Evolutionary conservation across 1,284 basidiomycete genomes (phyloP).

Genomic region (Xerocomus minutiporus): DNA sequence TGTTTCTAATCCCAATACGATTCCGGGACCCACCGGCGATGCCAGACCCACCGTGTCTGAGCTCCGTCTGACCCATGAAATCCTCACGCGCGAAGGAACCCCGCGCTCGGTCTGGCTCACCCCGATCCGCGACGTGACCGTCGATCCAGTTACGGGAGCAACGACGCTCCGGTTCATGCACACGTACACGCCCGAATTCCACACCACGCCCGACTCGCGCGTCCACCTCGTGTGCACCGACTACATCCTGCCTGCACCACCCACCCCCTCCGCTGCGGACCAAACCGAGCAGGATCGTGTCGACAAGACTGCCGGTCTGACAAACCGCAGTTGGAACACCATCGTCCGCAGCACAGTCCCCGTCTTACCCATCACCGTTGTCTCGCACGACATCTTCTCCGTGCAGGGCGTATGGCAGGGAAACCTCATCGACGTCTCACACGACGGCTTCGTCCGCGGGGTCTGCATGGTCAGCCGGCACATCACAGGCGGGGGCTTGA

Average conservation of each 20-base stretch:
- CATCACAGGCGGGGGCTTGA: not conserved
- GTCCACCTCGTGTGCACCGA: slow-evolving; percentile 17
- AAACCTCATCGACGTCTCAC: slow-evolving; percentile 14
- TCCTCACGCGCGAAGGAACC: slow-evolving; percentile 1
- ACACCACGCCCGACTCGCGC: not conserved
- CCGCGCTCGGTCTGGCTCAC: slow-evolving; percentile 13
- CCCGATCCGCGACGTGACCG: slow-evolving; percentile 10
- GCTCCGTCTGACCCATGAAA: slow-evolving; percentile 23
- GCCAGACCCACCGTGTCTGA: slow-evolving; percentile 4
- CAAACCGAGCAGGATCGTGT: not conserved
- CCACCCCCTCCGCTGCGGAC: not conserved
- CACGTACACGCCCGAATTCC: not conserved
- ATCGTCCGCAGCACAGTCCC: slow-evolving; percentile 6
- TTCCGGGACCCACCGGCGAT: not conserved
- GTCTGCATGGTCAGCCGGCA: slow-evolving; percentile 5
- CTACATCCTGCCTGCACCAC: slow-evolving; percentile 8
- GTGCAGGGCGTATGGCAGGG: slow-evolving; percentile 11
- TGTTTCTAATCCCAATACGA: not conserved
- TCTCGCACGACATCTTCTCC: slow-evolving; percentile 11
- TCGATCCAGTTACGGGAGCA: slow-evolving; percentile 9
- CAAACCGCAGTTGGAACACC: not conserved
- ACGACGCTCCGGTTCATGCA: slow-evolving; percentile 24
- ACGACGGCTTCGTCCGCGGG: slow-evolving; percentile 18
- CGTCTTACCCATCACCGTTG: slow-evolving; percentile 12
- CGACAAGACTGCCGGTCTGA: not conserved